A percentile compares a stretch with the other conserved stretches of the same genome.
phyloP scores from a whole-genome alignment of 2,329 filamentous ascomycete genomes.

The Stachybotrys chartarum region DNA sequence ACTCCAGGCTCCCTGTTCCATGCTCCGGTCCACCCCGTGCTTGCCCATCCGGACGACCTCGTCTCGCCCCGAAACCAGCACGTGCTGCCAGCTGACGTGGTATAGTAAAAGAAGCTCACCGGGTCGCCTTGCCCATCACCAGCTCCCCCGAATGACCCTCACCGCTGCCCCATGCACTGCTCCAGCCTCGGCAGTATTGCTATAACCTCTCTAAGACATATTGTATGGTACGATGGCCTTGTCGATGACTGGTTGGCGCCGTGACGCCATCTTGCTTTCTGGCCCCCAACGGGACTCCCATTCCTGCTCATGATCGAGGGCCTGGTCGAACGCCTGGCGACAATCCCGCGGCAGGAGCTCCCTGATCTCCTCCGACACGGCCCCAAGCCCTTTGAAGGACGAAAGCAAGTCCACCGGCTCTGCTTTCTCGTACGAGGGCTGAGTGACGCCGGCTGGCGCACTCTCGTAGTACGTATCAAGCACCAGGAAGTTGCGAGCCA shows the following conservation, averaged over 20 bases:
- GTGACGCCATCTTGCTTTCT: slow-evolving; percentile 51
- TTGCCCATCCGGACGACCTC: too few species aligned
- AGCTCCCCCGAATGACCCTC: too few species aligned
- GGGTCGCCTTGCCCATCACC: too few species aligned
- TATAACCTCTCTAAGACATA: slow-evolving; percentile 21
- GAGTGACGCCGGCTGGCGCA: slow-evolving; percentile 38
- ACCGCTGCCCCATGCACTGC: too few species aligned
- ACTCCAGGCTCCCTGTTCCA: too few species aligned
- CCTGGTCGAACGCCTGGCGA: slow-evolving; percentile 62
- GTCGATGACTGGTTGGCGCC: slow-evolving; percentile 50
- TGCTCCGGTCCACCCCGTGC: too few species aligned
- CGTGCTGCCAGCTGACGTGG: too few species aligned
- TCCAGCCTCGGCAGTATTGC: too few species aligned
- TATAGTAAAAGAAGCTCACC: too few species aligned
- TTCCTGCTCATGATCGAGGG: slow-evolving; percentile 53
- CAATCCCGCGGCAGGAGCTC: slow-evolving; percentile 64
- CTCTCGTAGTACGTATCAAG: slow-evolving; percentile 48
- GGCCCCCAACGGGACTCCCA: slow-evolving; percentile 73
- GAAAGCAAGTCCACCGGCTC: slow-evolving; percentile 40
- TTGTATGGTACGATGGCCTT: slow-evolving; percentile 57
- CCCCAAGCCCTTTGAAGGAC: slow-evolving; percentile 54
- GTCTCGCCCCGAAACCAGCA: too few species aligned
- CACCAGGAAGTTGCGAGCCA: slow-evolving; percentile 50
- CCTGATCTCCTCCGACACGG: slow-evolving; percentile 57
- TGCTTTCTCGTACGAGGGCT: slow-evolving; percentile 34